Conservation (phyloP, 2,329 filamentous ascomycete genomes). For the Purpureocillium takamizusanense region DNA sequence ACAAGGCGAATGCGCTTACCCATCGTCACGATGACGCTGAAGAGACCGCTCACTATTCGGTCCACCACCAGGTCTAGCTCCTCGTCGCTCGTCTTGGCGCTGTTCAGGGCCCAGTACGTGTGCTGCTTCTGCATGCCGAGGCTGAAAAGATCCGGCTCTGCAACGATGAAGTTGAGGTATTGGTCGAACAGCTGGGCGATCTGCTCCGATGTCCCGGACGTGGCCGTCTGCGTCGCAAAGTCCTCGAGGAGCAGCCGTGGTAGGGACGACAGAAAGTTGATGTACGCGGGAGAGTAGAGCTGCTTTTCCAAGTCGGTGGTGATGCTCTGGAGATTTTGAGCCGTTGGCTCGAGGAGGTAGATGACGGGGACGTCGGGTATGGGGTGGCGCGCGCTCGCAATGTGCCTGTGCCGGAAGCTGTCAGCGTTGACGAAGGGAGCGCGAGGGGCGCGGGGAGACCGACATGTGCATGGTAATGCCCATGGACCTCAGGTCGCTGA, state of each 20-base stretch:
- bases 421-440: conserved; percentile 4
- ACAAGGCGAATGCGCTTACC: conserved; percentile 39
- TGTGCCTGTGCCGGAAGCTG: conserved; percentile 47
- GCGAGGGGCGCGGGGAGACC: conserved; percentile 8
- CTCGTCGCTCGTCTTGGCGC: conserved; percentile 80
- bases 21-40: conserved; percentile 98
- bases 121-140: conserved; percentile 84
- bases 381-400: conserved; percentile 70
- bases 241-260: conserved; percentile 86
- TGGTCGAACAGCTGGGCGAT: conserved; percentile 93
- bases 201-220: conserved; percentile 75
- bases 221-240: conserved; percentile 80
- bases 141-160: conserved; percentile 91
- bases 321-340: conserved; percentile 71
- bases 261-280: conserved; percentile 95
- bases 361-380: conserved; percentile 96
- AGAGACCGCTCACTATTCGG: conserved; percentile 89
- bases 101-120: conserved; percentile 95
- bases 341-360: conserved; percentile 87
- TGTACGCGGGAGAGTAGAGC: conserved; percentile 86
- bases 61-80: conserved; percentile 83
- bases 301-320: conserved; percentile 78
- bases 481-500: conserved; percentile 85
- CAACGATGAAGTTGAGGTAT: conserved; percentile 94
- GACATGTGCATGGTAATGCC: conserved; percentile 97